phyloP scores from a whole-genome alignment of 768 basidiomycete genomes.

The Trametes gibbosa region DNA sequence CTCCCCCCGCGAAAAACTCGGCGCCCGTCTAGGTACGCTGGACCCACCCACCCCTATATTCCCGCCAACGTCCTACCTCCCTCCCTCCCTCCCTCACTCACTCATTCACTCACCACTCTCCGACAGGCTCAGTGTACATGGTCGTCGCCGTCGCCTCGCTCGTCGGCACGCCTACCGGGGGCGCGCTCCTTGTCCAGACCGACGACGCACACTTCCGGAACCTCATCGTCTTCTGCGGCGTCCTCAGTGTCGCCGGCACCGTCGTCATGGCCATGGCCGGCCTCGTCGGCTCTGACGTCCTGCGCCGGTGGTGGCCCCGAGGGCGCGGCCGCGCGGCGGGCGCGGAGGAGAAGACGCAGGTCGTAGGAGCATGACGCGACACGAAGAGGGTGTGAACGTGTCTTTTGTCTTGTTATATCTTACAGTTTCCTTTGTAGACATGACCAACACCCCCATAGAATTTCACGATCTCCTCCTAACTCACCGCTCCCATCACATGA shows the following conservation, averaged over 20 bases:
- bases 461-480: too few relatives aligned
- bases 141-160: conserved; percentile 30
- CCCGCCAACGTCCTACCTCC: too few relatives aligned
- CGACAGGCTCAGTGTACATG: conserved; percentile 31
- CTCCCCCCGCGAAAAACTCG: conserved; percentile 30
- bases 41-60: too few relatives aligned
- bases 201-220: conserved; percentile 26
- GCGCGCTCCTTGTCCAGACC: conserved; percentile 27
- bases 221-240: conserved; percentile 33
- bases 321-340: neutral
- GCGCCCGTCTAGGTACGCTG: conserved; percentile 31
- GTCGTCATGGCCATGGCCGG: conserved; percentile 2
- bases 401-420: neutral
- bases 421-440: too few relatives aligned
- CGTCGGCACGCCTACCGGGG: conserved; percentile 33
- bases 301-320: neutral
- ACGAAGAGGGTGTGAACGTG: too few relatives aligned
- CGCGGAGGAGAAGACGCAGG: neutral
- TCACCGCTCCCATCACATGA: too few relatives aligned
- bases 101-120: too few relatives aligned
- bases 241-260: conserved; percentile 23
- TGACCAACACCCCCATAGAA: too few relatives aligned
- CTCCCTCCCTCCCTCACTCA: too few relatives aligned
- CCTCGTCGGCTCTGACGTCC: neutral
- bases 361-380: neutral